Evolutionary conservation across 768 basidiomycete species (phyloP), one percentile per base, ranked within the genome.

Genomic region (Termitomyces sp.): DNA sequence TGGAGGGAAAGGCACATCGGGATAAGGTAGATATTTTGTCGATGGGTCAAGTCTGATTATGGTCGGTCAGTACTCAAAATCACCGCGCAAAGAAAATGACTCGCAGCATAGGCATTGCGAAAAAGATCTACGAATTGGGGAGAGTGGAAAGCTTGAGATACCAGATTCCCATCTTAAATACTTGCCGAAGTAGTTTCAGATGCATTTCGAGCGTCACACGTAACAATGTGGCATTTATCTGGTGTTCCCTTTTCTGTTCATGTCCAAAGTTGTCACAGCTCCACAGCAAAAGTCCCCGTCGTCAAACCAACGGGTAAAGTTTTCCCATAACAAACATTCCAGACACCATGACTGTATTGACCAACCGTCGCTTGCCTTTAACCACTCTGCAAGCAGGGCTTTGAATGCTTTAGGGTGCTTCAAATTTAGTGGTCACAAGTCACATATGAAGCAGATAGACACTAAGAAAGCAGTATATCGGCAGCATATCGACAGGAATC

Each of bases 21-120:
- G 78, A 75, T 90, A 93, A 46, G 89, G 82, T 58, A 75, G 75
- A 77, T 91, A 91, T 73, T 84, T 86, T 67, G 77, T 72, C 25
- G 87, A 86, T 17, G 89, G 89, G 59, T 89, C 82, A 57, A 78
- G 65, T 53, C 85, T 87, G 62, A 29, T n/a, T 59, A 46, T 4
- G 16, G 53, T 42, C 59, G 47, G 49, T 53, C 46, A 59, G 47
- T 17, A 54, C 40, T 48, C 21, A 12, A 38, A 52, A 42, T 32
- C 0, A 34, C 12, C 17, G n/a, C 17, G 9, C 34, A 27, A 42
- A 37, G 44, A 29, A 38, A 44, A 31, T 34, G 27, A 69, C 78
- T 64, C 62, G 76, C 78, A 80, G 71, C 79, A 81, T 81, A 61
- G 76, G 75, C 77, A 81, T 80, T 21, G n/a, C 53, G 12, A 23